Evolutionary conservation across 108 stramenopile species (phyloP), one percentile per base, ranked within the genome.

Genomic region (Mediolabrus comicus): DNA sequence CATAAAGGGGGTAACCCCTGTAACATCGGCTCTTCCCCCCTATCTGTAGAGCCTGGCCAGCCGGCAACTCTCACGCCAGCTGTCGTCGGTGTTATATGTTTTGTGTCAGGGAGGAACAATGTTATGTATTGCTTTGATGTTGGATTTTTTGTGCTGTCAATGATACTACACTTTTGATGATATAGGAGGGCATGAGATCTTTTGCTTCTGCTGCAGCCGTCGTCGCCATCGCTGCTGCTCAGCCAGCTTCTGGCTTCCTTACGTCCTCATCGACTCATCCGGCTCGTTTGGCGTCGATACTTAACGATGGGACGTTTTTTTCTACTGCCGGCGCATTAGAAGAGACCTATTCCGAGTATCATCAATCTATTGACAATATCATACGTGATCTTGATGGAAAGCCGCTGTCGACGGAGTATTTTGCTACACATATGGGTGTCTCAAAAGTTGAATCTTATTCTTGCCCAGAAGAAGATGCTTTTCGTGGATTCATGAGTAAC

Each of bases 401-500:
- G 25, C 84, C 87, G 1, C 74, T 75, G 16, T 62, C 57, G 52
- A 11, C 24, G 62, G 66, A 67, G 16, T 51, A 69, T 16, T 60
- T 57, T 57, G 30, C 62, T 13, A 58, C 27, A 16, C 41, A 79
- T 10, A 58, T 51, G 39, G 64, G 75, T 9, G 17, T 57, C 17
- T 2, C 28, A 4, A 57, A 57, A 11, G 65, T 67, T 13, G 65
- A 67, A 33, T 67, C 65, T n/a, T 89, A 81, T 63, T 62, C 67
- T 32, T 84, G 72, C 16, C 78, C 83, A 3, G 88, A 89, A 59
- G 30, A 49, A 19, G 84, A 81, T 56, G 86, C 88, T 11, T 80
- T 81, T 57, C 64, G 82, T 41, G 85, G 82, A 17, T 49, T 85
- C 31, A 84, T 86, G 84, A 77, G 75, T 12, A 83, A 73, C 53